Evolutionary conservation across 805 yeast genomes (phyloP).

Genomic region (Wickerhamiella azyma): DNA sequence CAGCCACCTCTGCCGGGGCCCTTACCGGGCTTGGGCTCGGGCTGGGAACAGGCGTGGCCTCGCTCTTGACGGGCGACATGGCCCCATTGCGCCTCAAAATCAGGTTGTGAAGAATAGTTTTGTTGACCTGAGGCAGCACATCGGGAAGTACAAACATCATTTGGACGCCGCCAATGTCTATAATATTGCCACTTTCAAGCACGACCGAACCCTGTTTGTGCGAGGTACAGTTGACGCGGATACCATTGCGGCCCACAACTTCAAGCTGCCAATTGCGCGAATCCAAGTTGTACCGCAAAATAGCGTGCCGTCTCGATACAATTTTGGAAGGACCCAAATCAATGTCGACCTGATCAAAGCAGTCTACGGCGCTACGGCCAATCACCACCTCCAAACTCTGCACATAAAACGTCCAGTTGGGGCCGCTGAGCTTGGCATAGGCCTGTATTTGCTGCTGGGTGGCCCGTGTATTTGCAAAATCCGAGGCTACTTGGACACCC

Average conservation of each 20-base stretch:
- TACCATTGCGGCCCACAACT: slow-evolving; percentile 83
- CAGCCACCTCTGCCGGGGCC: slow-evolving; percentile 7
- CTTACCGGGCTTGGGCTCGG: background rate
- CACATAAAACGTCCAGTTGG: slow-evolving; percentile 88
- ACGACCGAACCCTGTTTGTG: slow-evolving; percentile 29
- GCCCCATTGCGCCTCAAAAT: background rate
- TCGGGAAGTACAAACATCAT: slow-evolving; percentile 98
- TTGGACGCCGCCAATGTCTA: slow-evolving; percentile 94
- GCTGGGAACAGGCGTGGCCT: background rate
- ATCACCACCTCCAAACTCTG: slow-evolving; percentile 60
- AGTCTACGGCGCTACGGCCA: slow-evolving; percentile 61
- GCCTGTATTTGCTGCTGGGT: slow-evolving; percentile 76
- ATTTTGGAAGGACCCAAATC: slow-evolving; percentile 96
- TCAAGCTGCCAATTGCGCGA: slow-evolving; percentile 74
- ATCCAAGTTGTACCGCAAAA: slow-evolving; percentile 61
- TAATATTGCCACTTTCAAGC: slow-evolving; percentile 71
- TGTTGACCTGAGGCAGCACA: slow-evolving; percentile 47
- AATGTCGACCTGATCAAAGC: slow-evolving; percentile 26
- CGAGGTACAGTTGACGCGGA: slow-evolving; percentile 65
- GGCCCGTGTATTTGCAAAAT: slow-evolving; percentile 61
- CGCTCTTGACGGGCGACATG: background rate
- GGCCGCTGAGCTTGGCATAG: slow-evolving; percentile 89
- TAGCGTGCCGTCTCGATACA: slow-evolving; percentile 85
- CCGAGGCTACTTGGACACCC: slow-evolving; percentile 62
- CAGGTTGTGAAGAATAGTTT: background rate